Base-by-base conservation (phyloP, 805 yeast species). In the Tetrapisispora iriomotensis region DNA sequence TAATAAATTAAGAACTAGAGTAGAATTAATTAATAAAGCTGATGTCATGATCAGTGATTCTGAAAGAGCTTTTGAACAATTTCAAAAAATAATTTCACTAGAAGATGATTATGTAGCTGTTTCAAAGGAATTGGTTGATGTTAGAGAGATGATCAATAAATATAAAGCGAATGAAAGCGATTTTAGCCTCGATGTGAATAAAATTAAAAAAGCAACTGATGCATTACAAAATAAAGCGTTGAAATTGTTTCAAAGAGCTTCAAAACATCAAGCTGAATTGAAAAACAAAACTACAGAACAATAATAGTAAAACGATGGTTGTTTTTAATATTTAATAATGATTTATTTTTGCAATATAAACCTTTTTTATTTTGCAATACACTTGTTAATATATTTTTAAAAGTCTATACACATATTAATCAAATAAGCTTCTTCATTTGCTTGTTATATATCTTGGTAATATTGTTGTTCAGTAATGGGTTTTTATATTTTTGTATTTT, bases 41-140 rank as follows among this genome's bases (percentile, higher is more conserved):
- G 92, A 82, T 46, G 75, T 82, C 43, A 71, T 82, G 48, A 72
- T 85, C 46, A 77, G 81, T 48, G 98, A 92, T 62, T 83, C 95
- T 24, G 95, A 86, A 60, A 73, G 74, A 61, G 86, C 94, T 2
- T 67, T 90, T 39, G 66, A 65, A 43, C 87, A 80, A 61, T 79
- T 76, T 53, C 70, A 71, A 8, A 18, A 27, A 10, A 44, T 61
- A 8, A 69, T 76, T 4, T 45, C 56, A 6, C 61, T 60, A 25
- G 83, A 79, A 45, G 67, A 62, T 47, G 60, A 67, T 34, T 74
- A 65, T 48, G 58, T 58, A 36, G 64, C 66, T 48, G 54, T 60
- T 27, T 64, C 74, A 50, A 39, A 40, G 66, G 75, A 71, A 55
- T 56, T 75, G 18, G 34, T 36, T 12, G 28, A 44, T 4, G 40